Conservation (phyloP, 371 early-diverging fungal species). For the Circinella minor region DNA sequence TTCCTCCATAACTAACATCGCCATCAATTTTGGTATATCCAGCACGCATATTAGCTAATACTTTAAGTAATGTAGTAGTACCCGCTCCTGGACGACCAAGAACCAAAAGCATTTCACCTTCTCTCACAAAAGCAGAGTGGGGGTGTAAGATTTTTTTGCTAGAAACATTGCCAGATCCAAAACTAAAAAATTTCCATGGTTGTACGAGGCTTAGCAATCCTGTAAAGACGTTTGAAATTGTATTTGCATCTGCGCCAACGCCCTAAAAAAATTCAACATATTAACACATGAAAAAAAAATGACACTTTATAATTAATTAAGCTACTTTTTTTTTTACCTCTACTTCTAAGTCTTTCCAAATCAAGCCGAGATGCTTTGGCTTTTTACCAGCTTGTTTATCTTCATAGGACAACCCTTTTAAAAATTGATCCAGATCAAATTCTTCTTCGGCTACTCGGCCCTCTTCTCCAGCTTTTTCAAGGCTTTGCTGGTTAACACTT, state of each 20-base stretch:
- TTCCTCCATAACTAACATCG: conserved; percentile 42
- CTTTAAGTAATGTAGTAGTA: conserved; percentile 66
- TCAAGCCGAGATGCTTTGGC: conserved; percentile 48
- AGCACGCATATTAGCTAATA: conserved; percentile 65
- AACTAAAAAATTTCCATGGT: conserved; percentile 27
- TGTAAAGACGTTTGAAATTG: conserved; percentile 32
- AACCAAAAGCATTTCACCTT: conserved; percentile 74
- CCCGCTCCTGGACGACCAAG: conserved; percentile 75
- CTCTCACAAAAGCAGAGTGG: conserved; percentile 58
- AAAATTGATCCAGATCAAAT: conserved; percentile 20
- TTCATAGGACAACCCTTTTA: conserved; percentile 7
- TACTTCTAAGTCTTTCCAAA: conserved; percentile 46
- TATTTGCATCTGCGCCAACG: conserved; percentile 38
- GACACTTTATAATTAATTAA: not conserved
- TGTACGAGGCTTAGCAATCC: conserved; percentile 9
- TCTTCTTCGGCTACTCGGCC: conserved; percentile 13
- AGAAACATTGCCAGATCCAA: conserved; percentile 7
- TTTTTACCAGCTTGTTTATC: conserved; percentile 35
- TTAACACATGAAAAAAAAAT: not conserved
- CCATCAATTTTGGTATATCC: conserved; percentile 56
- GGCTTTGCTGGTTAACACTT: not conserved
- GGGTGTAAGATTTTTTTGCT: conserved; percentile 47
- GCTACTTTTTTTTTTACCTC: conserved; percentile 16
- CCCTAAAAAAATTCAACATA: conserved; percentile 20
- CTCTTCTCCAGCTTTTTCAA: conserved; percentile 23